These are phyloP conservation scores for Talaromyces thailandensis DNA, from an alignment of 495 filamentous ascomycete genomes.

Conservation along the genomic window DNA sequence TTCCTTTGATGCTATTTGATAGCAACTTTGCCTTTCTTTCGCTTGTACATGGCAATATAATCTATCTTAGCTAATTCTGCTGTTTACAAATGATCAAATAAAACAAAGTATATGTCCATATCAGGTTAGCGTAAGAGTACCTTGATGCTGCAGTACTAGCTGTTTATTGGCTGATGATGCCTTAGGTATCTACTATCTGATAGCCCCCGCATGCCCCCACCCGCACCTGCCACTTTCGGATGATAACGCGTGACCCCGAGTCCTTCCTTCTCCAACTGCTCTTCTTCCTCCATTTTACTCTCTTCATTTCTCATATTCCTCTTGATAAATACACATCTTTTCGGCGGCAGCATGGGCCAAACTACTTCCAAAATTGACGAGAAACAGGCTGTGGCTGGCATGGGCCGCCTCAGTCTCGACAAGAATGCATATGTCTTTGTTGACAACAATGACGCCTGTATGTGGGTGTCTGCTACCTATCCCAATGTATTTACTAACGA, in stretches of 20 bases:
- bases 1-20: background rate
- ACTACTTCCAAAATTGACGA: slow-evolving; percentile 1
- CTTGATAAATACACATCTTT: background rate
- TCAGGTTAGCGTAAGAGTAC: background rate
- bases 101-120: background rate
- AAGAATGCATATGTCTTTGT: slow-evolving; percentile 5
- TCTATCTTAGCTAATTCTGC: background rate
- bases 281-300: background rate
- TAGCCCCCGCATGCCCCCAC: background rate
- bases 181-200: too few relatives aligned
- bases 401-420: slow-evolving; percentile 5
- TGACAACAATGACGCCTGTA: slow-evolving; percentile 1
- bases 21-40: background rate
- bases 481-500: background rate
- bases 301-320: background rate
- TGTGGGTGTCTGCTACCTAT: background rate
- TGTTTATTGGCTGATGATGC: too few relatives aligned
- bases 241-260: background rate
- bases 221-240: background rate
- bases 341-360: background rate
- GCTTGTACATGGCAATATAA: background rate
- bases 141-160: too few relatives aligned
- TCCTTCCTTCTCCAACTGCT: background rate
- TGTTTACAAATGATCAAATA: background rate
- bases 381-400: slow-evolving; percentile 3